A percentile compares a stretch with the other conserved stretches of the same genome.
phyloP scores from a whole-genome alignment of 768 basidiomycete genomes.

The Russula abietina region DNA sequence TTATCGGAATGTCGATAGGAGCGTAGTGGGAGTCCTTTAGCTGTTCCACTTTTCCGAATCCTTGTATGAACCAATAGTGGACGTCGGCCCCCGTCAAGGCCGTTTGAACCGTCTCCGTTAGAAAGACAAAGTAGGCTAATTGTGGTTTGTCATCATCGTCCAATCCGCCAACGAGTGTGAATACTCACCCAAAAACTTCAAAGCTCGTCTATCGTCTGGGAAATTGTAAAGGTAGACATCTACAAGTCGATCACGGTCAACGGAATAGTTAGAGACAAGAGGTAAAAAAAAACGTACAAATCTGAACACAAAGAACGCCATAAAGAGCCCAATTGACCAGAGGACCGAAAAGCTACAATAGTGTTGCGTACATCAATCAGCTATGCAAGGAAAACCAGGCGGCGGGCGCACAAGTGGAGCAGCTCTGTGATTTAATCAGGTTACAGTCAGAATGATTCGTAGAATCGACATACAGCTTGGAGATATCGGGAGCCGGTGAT shows the following conservation, averaged over 20 bases:
- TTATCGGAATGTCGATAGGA: background rate
- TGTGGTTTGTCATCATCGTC: background rate
- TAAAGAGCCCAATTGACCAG: conserved; percentile 30
- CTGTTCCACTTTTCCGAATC: background rate
- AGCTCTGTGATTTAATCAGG: background rate
- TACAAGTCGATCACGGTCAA: background rate
- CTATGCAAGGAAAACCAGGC: background rate
- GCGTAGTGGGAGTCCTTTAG: background rate
- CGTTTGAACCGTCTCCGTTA: background rate
- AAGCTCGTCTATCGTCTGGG: background rate
- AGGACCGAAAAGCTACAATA: conserved; percentile 6
- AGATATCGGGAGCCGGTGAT: background rate
- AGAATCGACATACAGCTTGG: background rate
- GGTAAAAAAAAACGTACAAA: conserved; percentile 25
- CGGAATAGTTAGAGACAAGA: too few relatives aligned
- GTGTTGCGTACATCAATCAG: background rate
- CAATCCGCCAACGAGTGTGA: background rate
- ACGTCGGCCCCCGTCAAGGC: background rate
- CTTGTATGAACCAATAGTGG: conserved; percentile 5
- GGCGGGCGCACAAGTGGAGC: conserved; percentile 2
- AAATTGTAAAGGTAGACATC: conserved; percentile 2
- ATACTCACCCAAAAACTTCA: background rate
- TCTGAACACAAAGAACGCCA: conserved; percentile 30
- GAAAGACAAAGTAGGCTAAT: background rate
- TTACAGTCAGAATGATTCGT: background rate